Base-by-base conservation (phyloP, 1,139 yeast genomes). In the Pichia sp. region DNA sequence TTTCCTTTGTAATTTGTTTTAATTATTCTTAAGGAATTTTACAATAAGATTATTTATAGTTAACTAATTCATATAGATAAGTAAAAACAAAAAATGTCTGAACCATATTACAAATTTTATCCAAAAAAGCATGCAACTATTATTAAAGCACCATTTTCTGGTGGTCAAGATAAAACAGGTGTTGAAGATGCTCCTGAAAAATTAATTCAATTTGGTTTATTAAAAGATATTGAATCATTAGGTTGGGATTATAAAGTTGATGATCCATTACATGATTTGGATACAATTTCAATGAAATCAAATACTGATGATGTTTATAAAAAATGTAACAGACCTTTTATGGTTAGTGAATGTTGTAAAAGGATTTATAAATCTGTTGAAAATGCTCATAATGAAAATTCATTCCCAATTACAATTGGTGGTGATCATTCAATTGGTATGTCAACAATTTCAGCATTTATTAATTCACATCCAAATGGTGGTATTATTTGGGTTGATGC, bases 401-500 rank as follows among this genome's bases (percentile, higher is more conserved):
- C 76, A 40, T 73, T 92, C 53, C 94, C 96, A 3, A 70, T 92
- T 49, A 89, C 96, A 5, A 68, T 92, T 51, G 98, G 98, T 48
- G 98, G 98, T 48, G 98, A 92, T 69, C 98, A 92, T 67, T 88
- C 97, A 4, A 85, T 92, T 57, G 97, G 96, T 48, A 88, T 92
- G 61, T 96, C 96, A 45, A 89, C 97, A 7, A 83, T 90, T 38
- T 75, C 88, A 38, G 98, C 95, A 10, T 86, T 90, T 43, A 75
- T 88, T 58, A 78, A 78, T 33, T 78, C 80, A 55, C 74, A 86
- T 66, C 96, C 97, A 27, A 87, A 89, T 57, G 89, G 96, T 32
- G 88, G 96, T 62, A 75, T 92, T 44, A 66, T 92, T 56, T 92
- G 98, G 98, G 85, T 92, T 58, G 98, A 92, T 68, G 98, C 98